Evolutionary conservation across 306 rosid species (phyloP).

Genomic region (Pyrus pyrifolia): DNA sequence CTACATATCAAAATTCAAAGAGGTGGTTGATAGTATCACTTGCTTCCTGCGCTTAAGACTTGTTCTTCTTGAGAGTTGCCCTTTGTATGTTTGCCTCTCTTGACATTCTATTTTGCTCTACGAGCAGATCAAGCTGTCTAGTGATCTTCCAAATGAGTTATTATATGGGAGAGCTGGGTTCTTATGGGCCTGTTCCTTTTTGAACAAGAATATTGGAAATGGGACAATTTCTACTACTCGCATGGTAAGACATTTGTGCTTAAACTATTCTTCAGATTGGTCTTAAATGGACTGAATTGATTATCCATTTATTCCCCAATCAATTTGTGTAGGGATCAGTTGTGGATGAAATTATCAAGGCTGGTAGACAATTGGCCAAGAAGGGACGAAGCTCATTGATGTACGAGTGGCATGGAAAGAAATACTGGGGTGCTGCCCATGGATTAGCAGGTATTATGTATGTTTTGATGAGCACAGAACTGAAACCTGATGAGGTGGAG

Average conservation of each 20-base stretch:
- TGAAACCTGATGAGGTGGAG: slow-evolving; percentile 68
- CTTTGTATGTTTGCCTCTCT: neutral
- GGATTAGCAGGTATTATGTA: slow-evolving; percentile 82
- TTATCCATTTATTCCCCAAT: slow-evolving; percentile 1
- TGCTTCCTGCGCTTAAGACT: neutral
- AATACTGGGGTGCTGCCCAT: slow-evolving; percentile 95
- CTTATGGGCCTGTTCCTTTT: slow-evolving; percentile 74
- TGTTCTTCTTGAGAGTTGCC: slow-evolving; percentile 4
- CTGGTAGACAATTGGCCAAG: slow-evolving; percentile 54
- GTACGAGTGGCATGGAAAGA: slow-evolving; percentile 94
- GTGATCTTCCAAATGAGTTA: slow-evolving; percentile 65
- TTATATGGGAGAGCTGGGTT: slow-evolving; percentile 74
- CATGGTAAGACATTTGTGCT: slow-evolving; percentile 37
- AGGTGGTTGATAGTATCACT: slow-evolving; percentile 30
- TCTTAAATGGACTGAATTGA: neutral
- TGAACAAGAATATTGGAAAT: slow-evolving; percentile 61
- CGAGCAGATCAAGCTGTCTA: slow-evolving; percentile 54
- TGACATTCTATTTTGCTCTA: slow-evolving; percentile 1
- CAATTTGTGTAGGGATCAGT: slow-evolving; percentile 44
- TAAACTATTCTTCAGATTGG: neutral
- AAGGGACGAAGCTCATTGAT: slow-evolving; percentile 63
- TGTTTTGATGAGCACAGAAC: slow-evolving; percentile 72
- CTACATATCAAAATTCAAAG: slow-evolving; percentile 50
- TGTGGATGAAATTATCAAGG: slow-evolving; percentile 54
- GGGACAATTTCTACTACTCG: slow-evolving; percentile 35